Evolutionary conservation across 2,329 filamentous ascomycete species (phyloP), one percentile per base, ranked within the genome.

Genomic region (Aspergillus uvarum): DNA sequence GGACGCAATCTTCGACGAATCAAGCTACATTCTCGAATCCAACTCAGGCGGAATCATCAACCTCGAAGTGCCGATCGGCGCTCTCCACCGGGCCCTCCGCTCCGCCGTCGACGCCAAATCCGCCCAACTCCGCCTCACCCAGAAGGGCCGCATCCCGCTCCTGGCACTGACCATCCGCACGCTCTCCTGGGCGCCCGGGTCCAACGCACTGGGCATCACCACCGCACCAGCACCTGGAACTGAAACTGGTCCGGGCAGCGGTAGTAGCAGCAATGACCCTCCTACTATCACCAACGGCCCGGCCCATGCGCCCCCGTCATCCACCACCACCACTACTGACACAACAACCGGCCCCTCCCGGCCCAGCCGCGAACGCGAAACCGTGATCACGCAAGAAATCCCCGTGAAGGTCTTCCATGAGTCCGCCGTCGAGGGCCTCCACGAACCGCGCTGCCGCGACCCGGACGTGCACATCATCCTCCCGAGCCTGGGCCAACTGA

Each of bases 381-480:
- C 95, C 63, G 84, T 96, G 68, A 90, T 99, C 70, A 96, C 92
- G 0, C 95, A 99, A 72, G 92, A 98, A 76, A 90, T 99, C 44
- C 95, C 95, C n/a, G 89, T 98, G 48, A 89, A 93, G 19, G 92
- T 99, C 1, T 84, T 99, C 10, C 87, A 91, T 59, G 88, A 91
- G 2, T 86, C 89, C 55, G 89, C 87, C 0, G 92, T 98, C n/a
- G 90, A 95, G 70, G 90, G 88, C n/a, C 87, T 98, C 63, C 92
- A 96, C 79, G 94, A 99, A 78, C 95, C 95, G 14, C 87, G 88
- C 62, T 92, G 93, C 60, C 88, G 91, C 60, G 92, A 96, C 68
- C 92, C 94, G 44, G 95, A 98, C 70, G 93, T 97, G 2, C 90
- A 98, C 77, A 96, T 99, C 71, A 87, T 92, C 56, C 83, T 99